Conservation (phyloP, 1,284 basidiomycete genomes). For the Singerocomus rubriflavus region DNA sequence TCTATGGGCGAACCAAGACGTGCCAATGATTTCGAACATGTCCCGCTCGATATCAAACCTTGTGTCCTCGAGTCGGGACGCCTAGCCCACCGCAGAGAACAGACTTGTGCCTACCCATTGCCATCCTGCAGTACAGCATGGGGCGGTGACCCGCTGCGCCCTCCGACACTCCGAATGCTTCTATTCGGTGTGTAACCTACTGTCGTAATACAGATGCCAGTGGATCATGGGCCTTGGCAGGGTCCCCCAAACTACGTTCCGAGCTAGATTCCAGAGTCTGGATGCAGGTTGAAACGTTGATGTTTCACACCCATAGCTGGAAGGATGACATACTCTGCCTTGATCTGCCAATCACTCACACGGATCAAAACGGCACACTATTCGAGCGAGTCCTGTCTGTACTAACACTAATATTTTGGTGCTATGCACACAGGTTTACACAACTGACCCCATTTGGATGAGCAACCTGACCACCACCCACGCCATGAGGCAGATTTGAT, state of each 20-base stretch:
- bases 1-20: background rate
- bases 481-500: no score
- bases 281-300: conserved; percentile 5
- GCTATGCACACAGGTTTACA: background rate
- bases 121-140: no score
- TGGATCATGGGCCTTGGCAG: background rate
- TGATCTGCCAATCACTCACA: background rate
- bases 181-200: background rate
- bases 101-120: no score
- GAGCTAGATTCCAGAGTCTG: background rate
- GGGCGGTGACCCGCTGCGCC: background rate
- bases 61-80: background rate
- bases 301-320: background rate
- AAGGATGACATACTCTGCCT: background rate
- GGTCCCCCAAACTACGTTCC: background rate
- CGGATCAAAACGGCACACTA: conserved; percentile 1
- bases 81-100: no score
- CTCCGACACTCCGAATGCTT: background rate
- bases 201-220: background rate
- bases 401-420: no score
- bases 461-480: background rate
- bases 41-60: background rate
- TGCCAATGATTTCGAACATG: background rate
- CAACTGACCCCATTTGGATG: background rate
- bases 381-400: background rate